A percentile compares a stretch with the other conserved stretches of the same genome.
Evolutionary conservation across 2,329 filamentous ascomycete genomes (phyloP).

Genomic region (Chalaropsis thielavioides): DNA sequence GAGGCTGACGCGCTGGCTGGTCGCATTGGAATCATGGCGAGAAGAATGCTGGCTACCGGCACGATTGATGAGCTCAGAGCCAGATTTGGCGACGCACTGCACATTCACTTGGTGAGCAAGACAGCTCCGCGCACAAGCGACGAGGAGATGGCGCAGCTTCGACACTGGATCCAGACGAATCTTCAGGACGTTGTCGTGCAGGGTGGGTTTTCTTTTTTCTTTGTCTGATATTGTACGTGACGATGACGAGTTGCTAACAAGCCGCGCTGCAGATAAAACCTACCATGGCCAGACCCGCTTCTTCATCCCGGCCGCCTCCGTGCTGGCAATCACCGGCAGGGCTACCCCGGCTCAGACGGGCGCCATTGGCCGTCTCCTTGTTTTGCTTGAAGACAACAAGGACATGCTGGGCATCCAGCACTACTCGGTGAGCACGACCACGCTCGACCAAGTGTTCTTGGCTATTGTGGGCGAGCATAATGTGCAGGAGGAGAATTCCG

Average conservation of each 20-base stretch:
- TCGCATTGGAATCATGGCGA: conserved; percentile 72
- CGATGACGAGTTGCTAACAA: background rate
- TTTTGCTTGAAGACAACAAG: conserved; percentile 57
- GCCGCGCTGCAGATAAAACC: conserved; percentile 36
- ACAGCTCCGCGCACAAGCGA: conserved; percentile 58
- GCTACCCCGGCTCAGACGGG: conserved; percentile 21
- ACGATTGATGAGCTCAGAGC: conserved; percentile 56
- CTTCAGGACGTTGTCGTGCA: conserved; percentile 57
- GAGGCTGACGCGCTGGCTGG: conserved; percentile 80
- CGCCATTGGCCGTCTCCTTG: conserved; percentile 55
- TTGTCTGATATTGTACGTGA: background rate
- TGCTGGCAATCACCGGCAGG: conserved; percentile 18
- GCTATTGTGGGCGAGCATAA: conserved; percentile 69
- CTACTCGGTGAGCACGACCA: conserved; percentile 76
- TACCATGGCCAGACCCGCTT: conserved; percentile 86
- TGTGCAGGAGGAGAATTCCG: conserved; percentile 56
- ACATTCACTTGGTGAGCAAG: conserved; percentile 66
- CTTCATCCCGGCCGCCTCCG: conserved; percentile 45
- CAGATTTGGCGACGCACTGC: conserved; percentile 62
- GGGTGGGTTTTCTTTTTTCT: conserved; percentile 13
- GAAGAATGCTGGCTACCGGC: conserved; percentile 72
- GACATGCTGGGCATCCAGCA: conserved; percentile 59
- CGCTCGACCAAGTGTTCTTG: conserved; percentile 81
- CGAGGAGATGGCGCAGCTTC: conserved; percentile 52
- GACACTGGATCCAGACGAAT: conserved; percentile 46